A percentile compares a stretch with the other conserved stretches of the same genome.
Conservation (phyloP, 192 early-diverging fungal genomes). For the Kappamyces sp. region DNA sequence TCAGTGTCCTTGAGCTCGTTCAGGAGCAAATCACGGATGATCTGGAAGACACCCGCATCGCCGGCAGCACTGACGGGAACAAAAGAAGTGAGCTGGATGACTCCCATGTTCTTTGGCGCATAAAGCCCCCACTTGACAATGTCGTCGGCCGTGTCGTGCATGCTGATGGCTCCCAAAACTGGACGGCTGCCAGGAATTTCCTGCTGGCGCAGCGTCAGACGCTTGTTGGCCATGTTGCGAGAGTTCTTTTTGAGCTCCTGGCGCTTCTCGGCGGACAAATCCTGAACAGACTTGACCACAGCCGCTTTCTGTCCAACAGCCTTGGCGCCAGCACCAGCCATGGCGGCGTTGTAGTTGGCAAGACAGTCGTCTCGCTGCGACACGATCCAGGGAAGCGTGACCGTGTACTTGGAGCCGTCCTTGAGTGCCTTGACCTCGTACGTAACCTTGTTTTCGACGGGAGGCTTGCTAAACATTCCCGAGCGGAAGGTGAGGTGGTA, state of each 20-base stretch:
- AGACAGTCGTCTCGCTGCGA: neutral
- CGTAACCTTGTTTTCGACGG: too few species aligned
- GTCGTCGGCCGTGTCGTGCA: neutral
- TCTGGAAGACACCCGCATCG: neutral
- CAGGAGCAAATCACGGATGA: slow-evolving; percentile 12
- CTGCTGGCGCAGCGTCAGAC: too few species aligned
- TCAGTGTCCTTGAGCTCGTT: slow-evolving; percentile 23
- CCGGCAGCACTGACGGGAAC: neutral
- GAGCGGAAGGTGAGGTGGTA: neutral
- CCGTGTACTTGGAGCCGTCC: too few species aligned
- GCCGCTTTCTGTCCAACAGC: neutral
- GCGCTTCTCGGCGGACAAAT: neutral
- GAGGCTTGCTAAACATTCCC: too few species aligned
- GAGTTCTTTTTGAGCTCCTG: neutral
- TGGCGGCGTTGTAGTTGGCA: neutral
- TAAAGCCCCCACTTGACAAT: slow-evolving; percentile 18
- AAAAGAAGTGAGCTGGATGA: slow-evolving; percentile 12
- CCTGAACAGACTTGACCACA: neutral
- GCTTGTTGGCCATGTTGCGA: too few species aligned
- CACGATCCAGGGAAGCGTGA: slow-evolving; percentile 3
- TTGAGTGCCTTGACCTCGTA: too few species aligned
- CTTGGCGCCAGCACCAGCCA: neutral
- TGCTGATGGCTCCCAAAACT: too few species aligned
- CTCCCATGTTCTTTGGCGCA: slow-evolving; percentile 16
- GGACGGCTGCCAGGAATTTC: too few species aligned